Conservation (phyloP, 805 yeast species). For the Jamesozyma gamospora region DNA sequence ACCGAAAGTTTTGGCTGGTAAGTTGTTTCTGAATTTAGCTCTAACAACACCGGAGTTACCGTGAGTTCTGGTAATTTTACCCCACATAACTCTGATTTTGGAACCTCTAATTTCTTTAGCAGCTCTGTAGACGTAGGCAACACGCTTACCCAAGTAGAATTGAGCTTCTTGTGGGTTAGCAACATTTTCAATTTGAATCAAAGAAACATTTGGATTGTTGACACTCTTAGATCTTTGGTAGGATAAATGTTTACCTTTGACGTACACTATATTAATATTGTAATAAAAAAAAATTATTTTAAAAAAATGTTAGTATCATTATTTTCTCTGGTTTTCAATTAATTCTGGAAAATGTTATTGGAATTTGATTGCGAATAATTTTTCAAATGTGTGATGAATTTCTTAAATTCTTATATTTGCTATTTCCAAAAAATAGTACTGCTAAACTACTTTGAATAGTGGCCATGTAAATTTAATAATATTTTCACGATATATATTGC, state of each 20-base stretch:
- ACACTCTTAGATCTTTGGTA: constrained; percentile 99
- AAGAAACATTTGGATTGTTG: constrained; percentile 96
- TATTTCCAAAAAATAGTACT: too few relatives aligned
- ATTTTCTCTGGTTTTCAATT: neutral
- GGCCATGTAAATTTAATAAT: too few relatives aligned
- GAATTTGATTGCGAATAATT: too few relatives aligned
- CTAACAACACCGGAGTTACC: constrained; percentile 98
- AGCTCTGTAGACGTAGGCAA: constrained; percentile 99
- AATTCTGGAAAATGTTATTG: too few relatives aligned
- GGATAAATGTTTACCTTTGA: constrained; percentile 99
- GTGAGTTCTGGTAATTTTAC: constrained; percentile 97
- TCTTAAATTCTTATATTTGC: too few relatives aligned
- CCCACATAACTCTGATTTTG: constrained; percentile 99
- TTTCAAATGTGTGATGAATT: too few relatives aligned
- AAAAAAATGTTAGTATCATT: constrained; percentile 2
- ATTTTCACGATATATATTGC: too few relatives aligned
- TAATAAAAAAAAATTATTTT: neutral
- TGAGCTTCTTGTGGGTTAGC: constrained; percentile 84
- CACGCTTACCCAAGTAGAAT: constrained; percentile 99
- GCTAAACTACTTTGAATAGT: too few relatives aligned
- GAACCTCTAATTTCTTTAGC: constrained; percentile 96
- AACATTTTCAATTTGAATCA: constrained; percentile 96
- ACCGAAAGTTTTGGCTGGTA: constrained; percentile 99
- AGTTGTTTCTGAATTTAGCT: constrained; percentile 97
- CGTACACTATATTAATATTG: constrained; percentile 62